These are phyloP conservation scores for Dissophora globulifera DNA, from an alignment of 192 early-diverging fungal species.

Conservation along the genomic window DNA sequence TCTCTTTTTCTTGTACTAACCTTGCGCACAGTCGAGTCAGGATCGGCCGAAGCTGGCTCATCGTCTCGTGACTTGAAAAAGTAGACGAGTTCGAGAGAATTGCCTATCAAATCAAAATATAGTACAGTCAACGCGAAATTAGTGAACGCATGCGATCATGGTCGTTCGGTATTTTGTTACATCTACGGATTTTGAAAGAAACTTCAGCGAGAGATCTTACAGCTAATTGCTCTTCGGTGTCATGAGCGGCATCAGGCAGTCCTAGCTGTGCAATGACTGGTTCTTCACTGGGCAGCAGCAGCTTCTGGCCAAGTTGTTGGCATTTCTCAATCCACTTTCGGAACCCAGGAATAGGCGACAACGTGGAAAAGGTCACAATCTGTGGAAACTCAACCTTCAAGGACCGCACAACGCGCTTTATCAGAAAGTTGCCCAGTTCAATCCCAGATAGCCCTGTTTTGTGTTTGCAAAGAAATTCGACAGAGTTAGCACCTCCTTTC, in stretches of 20 bases:
- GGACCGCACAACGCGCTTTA: conserved; percentile 89
- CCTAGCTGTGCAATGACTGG: neutral
- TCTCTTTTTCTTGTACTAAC: too few species aligned
- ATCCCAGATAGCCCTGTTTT: conserved; percentile 80
- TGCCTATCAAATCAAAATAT: conserved; percentile 17
- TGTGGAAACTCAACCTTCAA: conserved; percentile 75
- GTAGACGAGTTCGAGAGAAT: conserved; percentile 16
- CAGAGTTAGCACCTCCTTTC: neutral
- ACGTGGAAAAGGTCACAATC: conserved; percentile 83
- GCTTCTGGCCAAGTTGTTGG: conserved; percentile 29
- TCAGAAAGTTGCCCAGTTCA: conserved; percentile 90
- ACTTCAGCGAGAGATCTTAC: too few species aligned
- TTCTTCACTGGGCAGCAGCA: conserved; percentile 35
- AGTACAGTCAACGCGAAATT: too few species aligned
- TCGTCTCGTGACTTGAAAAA: conserved; percentile 26
- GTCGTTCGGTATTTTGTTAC: too few species aligned
- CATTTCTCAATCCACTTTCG: conserved; percentile 71
- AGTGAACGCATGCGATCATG: too few species aligned
- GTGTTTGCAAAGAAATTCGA: too few species aligned
- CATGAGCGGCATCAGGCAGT: neutral
- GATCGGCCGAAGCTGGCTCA: conserved; percentile 62
- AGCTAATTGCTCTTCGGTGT: conserved; percentile 28
- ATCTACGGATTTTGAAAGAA: too few species aligned
- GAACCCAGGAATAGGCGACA: conserved; percentile 93
- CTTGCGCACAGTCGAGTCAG: conserved; percentile 69